A percentile compares a stretch with the other conserved stretches of the same genome.
phyloP scores from a whole-genome alignment of 2,329 filamentous ascomycete species.

The Claviceps arundinis region DNA sequence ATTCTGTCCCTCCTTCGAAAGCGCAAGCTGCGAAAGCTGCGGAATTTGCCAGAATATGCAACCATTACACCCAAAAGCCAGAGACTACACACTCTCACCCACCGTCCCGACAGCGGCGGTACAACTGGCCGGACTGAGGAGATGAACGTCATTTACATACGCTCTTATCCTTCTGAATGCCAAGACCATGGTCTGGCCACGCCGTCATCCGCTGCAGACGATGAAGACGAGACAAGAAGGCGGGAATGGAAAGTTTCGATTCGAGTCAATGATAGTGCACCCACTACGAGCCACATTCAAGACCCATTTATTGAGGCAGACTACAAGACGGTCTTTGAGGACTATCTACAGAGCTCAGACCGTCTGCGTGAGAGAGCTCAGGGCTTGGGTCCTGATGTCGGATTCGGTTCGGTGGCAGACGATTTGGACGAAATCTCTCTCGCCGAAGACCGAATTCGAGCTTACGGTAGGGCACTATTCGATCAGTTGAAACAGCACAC shows the following conservation, averaged over 20 bases:
- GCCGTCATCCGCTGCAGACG: background rate
- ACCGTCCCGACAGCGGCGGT: background rate
- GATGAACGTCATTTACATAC: conserved; percentile 12
- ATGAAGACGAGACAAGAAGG: conserved; percentile 3
- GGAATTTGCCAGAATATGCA: conserved; percentile 5
- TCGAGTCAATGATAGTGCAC: conserved; percentile 9
- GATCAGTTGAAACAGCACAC: conserved; percentile 9
- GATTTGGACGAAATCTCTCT: conserved; percentile 5
- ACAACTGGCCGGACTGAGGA: conserved; percentile 5
- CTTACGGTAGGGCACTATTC: conserved; percentile 11
- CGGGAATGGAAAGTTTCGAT: conserved; percentile 14
- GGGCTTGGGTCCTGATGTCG: conserved; percentile 7
- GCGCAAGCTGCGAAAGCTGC: conserved; percentile 2
- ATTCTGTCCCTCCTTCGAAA: conserved; percentile 1
- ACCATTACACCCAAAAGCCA: conserved; percentile 1
- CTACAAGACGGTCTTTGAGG: conserved; percentile 14
- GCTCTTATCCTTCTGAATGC: conserved; percentile 6
- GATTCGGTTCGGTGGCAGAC: background rate
- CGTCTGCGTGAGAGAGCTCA: conserved; percentile 10
- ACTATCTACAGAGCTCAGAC: conserved; percentile 14
- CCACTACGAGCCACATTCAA: conserved; percentile 7
- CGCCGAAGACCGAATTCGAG: conserved; percentile 11
- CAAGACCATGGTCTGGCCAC: conserved; percentile 4
- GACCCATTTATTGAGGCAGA: conserved; percentile 15
- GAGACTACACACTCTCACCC: conserved; percentile 2